These are phyloP conservation scores for Aspergillus terreus DNA, from an alignment of 2,329 filamentous ascomycete species.

Conservation along the genomic window DNA sequence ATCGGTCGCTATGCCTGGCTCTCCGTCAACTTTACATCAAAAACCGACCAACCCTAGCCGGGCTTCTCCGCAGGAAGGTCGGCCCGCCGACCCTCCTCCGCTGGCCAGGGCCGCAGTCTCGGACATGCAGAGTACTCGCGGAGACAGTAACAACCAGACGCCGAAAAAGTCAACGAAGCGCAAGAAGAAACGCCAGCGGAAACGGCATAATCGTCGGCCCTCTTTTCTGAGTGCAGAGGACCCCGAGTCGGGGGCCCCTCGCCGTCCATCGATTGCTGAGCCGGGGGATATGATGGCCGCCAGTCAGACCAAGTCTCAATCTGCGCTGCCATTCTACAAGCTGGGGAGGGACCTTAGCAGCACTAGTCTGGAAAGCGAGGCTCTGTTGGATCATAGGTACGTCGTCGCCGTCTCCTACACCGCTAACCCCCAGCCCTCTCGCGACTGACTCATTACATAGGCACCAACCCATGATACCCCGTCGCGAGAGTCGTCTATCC, in stretches of 20 bases:
- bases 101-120: slow-evolving; percentile 1
- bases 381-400: slow-evolving; percentile 79
- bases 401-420: slow-evolving; percentile 12
- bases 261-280: slow-evolving; percentile 39
- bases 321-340: slow-evolving; percentile 51
- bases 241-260: slow-evolving; percentile 47
- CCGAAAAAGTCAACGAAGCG: slow-evolving; percentile 27
- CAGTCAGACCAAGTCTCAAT: slow-evolving; percentile 22
- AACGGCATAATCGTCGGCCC: slow-evolving; percentile 74
- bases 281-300: slow-evolving; percentile 25
- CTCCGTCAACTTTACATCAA: slow-evolving; percentile 14
- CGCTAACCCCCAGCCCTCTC: slow-evolving; percentile 10
- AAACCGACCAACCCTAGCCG: slow-evolving; percentile 7
- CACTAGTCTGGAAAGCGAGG: slow-evolving; percentile 86
- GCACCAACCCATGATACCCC: slow-evolving; percentile 58
- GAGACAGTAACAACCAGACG: slow-evolving; percentile 14
- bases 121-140: slow-evolving; percentile 17
- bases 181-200: slow-evolving; percentile 72
- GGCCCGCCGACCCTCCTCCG: slow-evolving; percentile 6
- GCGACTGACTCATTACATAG: slow-evolving; percentile 32
- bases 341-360: slow-evolving; percentile 64
- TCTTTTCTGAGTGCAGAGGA: slow-evolving; percentile 72
- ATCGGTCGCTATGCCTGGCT: slow-evolving; percentile 13
- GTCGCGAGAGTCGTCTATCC: slow-evolving; percentile 51
- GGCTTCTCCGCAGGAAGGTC: slow-evolving; percentile 8